These are phyloP conservation scores for Botryotinia globosa DNA, from an alignment of 2,329 filamentous ascomycete genomes.

Conservation along the genomic window DNA sequence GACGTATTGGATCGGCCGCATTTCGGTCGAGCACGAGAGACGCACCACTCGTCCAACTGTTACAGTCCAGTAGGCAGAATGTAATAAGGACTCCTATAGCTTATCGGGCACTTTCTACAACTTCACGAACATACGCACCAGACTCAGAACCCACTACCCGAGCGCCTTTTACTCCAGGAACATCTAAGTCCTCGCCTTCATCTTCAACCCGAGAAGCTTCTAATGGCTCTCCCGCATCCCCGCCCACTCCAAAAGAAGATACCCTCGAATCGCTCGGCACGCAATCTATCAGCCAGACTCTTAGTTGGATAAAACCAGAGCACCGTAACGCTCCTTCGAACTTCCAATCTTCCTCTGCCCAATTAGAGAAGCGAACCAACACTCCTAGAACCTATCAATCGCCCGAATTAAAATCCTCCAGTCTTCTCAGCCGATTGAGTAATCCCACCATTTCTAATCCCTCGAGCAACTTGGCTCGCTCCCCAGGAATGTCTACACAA, in stretches of 20 bases:
- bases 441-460: background rate
- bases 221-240: background rate
- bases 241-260: slow-evolving; percentile 18
- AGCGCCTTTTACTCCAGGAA: background rate
- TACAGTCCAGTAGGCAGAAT: background rate
- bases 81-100: background rate
- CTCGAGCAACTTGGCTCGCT: background rate
- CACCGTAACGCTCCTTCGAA: background rate
- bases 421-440: background rate
- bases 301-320: background rate
- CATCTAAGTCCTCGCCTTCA: background rate
- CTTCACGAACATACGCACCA: background rate
- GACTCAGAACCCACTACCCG: slow-evolving; percentile 9
- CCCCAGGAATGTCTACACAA: background rate
- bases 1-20: slow-evolving; percentile 25
- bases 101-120: slow-evolving; percentile 12
- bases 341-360: background rate
- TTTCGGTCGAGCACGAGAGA: slow-evolving; percentile 10
- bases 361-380: background rate
- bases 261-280: slow-evolving; percentile 7
- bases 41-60: background rate
- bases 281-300: background rate
- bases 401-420: background rate
- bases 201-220: background rate
- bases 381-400: background rate